phyloP scores from a whole-genome alignment of 345 rosid genomes.

The Salix udensis region DNA sequence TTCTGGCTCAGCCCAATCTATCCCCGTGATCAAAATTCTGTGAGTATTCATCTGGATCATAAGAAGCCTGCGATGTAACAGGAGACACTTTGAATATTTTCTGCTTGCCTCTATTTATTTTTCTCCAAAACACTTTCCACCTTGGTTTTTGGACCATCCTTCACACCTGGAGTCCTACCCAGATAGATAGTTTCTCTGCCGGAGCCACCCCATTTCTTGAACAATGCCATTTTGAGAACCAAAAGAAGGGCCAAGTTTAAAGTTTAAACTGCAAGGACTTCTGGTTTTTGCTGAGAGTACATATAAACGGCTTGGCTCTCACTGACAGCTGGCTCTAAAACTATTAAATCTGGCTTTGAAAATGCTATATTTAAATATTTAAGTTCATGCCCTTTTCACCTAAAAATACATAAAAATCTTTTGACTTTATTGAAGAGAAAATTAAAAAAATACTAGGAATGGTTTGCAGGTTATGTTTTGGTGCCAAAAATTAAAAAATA shows the following conservation, averaged over 20 bases:
- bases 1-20: slow-evolving; percentile 44
- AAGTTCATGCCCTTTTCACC: not conserved
- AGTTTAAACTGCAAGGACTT: not conserved
- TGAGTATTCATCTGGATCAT: slow-evolving; percentile 41
- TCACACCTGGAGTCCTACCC: slow-evolving; percentile 7
- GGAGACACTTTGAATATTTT: slow-evolving; percentile 12
- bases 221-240: slow-evolving; percentile 7
- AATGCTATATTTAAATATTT: not conserved
- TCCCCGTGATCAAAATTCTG: slow-evolving; percentile 62
- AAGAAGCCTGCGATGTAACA: slow-evolving; percentile 19
- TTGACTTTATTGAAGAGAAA: not conserved
- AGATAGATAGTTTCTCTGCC: slow-evolving; percentile 10
- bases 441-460: not conserved
- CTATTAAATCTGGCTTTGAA: not conserved
- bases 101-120: slow-evolving; percentile 34
- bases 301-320: not conserved
- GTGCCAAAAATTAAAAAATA: no score
- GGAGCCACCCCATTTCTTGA: slow-evolving; percentile 20
- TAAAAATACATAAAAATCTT: no score
- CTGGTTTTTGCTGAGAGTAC: not conserved
- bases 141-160: not conserved
- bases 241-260: not conserved
- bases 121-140: slow-evolving; percentile 41
- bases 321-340: not conserved
- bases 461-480: not conserved